Evolutionary conservation across 257 asterid species (phyloP).

Genomic region (Penstemon newberryi): DNA sequence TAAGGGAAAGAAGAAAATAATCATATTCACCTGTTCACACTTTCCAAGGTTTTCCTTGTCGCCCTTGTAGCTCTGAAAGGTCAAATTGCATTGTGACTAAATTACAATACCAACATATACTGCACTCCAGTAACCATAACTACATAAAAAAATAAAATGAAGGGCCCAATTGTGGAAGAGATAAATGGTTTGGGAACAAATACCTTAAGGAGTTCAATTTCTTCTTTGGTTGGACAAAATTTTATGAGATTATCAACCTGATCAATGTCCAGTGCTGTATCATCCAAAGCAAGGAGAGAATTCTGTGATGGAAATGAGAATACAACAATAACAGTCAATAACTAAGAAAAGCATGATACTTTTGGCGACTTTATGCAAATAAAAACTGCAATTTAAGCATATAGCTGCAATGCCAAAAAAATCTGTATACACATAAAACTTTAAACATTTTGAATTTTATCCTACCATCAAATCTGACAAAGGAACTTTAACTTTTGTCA

Average conservation of each 20-base stretch:
- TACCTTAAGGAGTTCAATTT: slow-evolving; percentile 79
- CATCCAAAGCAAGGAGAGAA: slow-evolving; percentile 79
- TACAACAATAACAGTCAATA: slow-evolving; percentile 14
- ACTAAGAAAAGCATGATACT: not conserved
- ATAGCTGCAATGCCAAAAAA: slow-evolving; percentile 16
- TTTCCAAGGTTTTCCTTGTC: slow-evolving; percentile 81
- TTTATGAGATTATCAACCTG: slow-evolving; percentile 88
- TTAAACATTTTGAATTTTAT: slow-evolving; percentile 17
- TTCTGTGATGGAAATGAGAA: slow-evolving; percentile 41
- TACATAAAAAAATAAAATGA: slow-evolving; percentile 5
- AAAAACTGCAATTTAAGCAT: not conserved
- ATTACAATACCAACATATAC: not conserved
- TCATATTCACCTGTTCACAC: slow-evolving; percentile 69
- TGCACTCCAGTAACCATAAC: not conserved
- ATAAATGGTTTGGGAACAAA: slow-evolving; percentile 12
- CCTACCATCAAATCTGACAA: slow-evolving; percentile 72
- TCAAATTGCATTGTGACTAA: not conserved
- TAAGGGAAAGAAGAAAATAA: slow-evolving; percentile 16
- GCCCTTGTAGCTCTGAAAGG: slow-evolving; percentile 68
- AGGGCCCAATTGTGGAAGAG: not conserved
- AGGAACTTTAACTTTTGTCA: slow-evolving; percentile 84
- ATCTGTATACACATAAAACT: not conserved
- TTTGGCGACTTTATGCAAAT: not conserved
- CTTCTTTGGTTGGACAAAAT: slow-evolving; percentile 91
- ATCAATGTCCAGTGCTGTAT: slow-evolving; percentile 71